A percentile compares a stretch with the other conserved stretches of the same genome.
Evolutionary conservation across 192 early-diverging fungal species (phyloP).

Genomic region (Rhizophagus clarus): DNA sequence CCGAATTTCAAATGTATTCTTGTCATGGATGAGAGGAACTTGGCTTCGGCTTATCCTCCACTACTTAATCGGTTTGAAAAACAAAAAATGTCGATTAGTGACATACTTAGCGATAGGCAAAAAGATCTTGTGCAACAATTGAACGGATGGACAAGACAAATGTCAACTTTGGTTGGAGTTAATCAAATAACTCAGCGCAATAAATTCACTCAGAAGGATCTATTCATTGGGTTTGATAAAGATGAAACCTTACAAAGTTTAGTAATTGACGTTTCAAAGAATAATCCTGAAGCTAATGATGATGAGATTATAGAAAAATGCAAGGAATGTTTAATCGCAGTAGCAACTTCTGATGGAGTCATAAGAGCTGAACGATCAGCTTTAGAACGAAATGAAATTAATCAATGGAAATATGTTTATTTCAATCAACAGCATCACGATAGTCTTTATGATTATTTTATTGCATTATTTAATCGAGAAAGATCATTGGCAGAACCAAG

Average conservation of each 20-base stretch:
- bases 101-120: background rate
- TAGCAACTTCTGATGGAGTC: constrained; percentile 33
- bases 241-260: constrained; percentile 31
- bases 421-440: constrained; percentile 12
- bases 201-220: constrained; percentile 4
- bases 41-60: constrained; percentile 13
- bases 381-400: constrained; percentile 2
- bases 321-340: constrained; percentile 23
- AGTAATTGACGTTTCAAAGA: constrained; percentile 4
- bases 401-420: constrained; percentile 17
- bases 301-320: constrained; percentile 18
- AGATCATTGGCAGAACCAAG: background rate
- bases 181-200: background rate
- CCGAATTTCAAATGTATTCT: constrained; percentile 27
- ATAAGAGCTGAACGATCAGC: constrained; percentile 11
- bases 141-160: constrained; percentile 10
- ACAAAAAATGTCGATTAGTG: constrained; percentile 20
- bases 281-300: background rate
- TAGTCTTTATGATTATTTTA: background rate
- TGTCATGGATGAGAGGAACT: constrained; percentile 22
- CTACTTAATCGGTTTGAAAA: constrained; percentile 29
- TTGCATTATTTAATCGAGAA: background rate
- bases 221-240: constrained; percentile 28
- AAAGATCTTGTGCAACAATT: background rate
- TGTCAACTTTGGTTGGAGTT: constrained; percentile 2